Evolutionary conservation across 306 rosid species (phyloP).

Genomic region (Vicia sativa): DNA sequence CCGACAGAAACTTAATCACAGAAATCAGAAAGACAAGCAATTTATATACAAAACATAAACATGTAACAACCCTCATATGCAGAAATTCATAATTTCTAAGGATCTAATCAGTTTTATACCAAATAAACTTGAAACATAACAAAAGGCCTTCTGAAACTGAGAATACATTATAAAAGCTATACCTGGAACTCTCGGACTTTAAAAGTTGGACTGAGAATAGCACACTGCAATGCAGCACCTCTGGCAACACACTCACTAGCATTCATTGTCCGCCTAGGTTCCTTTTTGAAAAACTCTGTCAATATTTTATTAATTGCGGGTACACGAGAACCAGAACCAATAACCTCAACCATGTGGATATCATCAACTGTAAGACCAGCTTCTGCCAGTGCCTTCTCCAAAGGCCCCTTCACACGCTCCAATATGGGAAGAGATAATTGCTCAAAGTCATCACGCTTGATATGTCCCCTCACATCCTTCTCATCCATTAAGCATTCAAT

Average conservation of each 20-base stretch:
- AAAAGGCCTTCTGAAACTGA: neutral
- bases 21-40: neutral
- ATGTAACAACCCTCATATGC: too few relatives aligned
- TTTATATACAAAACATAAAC: too few relatives aligned
- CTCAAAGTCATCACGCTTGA: slow-evolving; percentile 97
- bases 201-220: slow-evolving; percentile 95
- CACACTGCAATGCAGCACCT: slow-evolving; percentile 94
- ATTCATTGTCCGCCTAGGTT: slow-evolving; percentile 97
- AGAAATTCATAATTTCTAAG: neutral
- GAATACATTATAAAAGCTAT: neutral
- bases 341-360: slow-evolving; percentile 80
- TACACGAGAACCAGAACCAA: slow-evolving; percentile 96
- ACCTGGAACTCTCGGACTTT: slow-evolving; percentile 97
- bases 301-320: slow-evolving; percentile 83
- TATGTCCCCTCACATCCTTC: slow-evolving; percentile 80
- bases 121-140: neutral
- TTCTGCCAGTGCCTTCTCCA: slow-evolving; percentile 86
- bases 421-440: slow-evolving; percentile 73
- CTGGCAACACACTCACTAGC: slow-evolving; percentile 95
- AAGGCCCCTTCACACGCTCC: slow-evolving; percentile 86
- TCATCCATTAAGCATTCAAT: slow-evolving; percentile 97
- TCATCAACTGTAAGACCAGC: slow-evolving; percentile 77
- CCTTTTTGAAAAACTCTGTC: slow-evolving; percentile 84
- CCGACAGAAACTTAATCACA: too few relatives aligned
- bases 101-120: neutral